These are phyloP conservation scores for Zalaria obscura DNA, from an alignment of 2,329 filamentous ascomycete species.

Conservation along the genomic window DNA sequence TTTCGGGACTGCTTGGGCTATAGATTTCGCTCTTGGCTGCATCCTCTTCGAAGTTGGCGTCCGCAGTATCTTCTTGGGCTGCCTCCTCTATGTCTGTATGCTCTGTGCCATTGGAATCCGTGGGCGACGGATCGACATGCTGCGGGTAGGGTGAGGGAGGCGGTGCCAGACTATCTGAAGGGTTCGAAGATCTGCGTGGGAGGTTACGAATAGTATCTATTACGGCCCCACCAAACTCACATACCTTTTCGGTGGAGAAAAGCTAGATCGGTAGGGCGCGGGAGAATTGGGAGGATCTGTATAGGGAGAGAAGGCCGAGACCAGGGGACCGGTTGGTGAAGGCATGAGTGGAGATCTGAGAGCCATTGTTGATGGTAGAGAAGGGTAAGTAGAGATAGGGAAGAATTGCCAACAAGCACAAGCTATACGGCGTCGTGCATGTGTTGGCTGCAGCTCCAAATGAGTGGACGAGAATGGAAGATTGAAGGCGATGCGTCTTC, in stretches of 20 bases:
- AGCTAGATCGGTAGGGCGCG: conserved; percentile 26
- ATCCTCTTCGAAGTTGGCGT: conserved; percentile 9
- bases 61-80: conserved; percentile 42
- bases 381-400: not conserved
- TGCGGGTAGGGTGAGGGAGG: conserved; percentile 40
- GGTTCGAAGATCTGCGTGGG: conserved; percentile 27
- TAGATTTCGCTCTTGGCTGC: conserved; percentile 7
- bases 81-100: conserved; percentile 78
- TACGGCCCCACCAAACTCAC: conserved; percentile 4
- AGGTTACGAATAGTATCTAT: conserved; percentile 9
- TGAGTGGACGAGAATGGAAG: not conserved
- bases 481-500: not conserved
- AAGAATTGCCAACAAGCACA: not conserved
- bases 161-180: conserved; percentile 31
- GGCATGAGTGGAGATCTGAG: conserved; percentile 27
- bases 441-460: not conserved
- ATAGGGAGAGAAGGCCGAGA: conserved; percentile 36
- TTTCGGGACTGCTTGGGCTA: conserved; percentile 16
- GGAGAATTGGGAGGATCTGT: conserved; percentile 37
- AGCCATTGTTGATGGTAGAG: conserved; percentile 1
- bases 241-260: conserved; percentile 27
- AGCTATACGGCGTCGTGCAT: not conserved
- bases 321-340: conserved; percentile 22
- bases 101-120: conserved; percentile 73
- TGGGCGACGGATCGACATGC: conserved; percentile 66